A percentile compares a stretch with the other conserved stretches of the same genome.
Conservation (phyloP, 257 asterid genomes). For the Ehretia macrophylla region DNA sequence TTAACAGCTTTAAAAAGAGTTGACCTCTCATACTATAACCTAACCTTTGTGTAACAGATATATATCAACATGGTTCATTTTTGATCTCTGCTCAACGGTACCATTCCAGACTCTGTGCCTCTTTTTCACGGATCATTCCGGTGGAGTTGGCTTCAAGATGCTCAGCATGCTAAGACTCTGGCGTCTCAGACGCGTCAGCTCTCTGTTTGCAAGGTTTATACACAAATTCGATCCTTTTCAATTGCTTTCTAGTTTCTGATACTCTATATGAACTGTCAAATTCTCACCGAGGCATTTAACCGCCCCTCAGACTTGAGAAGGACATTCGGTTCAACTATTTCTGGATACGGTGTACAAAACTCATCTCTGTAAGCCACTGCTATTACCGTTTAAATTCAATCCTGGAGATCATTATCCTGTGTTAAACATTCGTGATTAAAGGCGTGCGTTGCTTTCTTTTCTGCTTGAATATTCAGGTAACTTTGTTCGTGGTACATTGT, state of each 20-base stretch:
- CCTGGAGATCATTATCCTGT: neutral
- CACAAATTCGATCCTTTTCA: neutral
- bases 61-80: conserved; percentile 72
- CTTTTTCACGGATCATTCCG: conserved; percentile 63
- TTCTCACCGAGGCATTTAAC: conserved; percentile 16
- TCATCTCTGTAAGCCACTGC: conserved; percentile 53
- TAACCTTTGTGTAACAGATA: conserved; percentile 48
- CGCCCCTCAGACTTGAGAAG: conserved; percentile 68
- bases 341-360: conserved; percentile 88
- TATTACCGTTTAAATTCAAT: neutral
- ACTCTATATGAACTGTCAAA: neutral
- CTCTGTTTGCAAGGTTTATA: conserved; percentile 67
- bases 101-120: conserved; percentile 68
- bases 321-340: conserved; percentile 88
- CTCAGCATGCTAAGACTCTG: conserved; percentile 90
- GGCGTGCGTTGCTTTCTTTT: conserved; percentile 3
- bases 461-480: conserved; percentile 43
- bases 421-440: neutral
- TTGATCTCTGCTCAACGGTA: conserved; percentile 75
- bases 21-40: no score
- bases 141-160: conserved; percentile 59
- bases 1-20: no score
- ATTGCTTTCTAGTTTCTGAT: neutral
- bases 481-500: conserved; percentile 73
- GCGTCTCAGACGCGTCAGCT: conserved; percentile 94